Evolutionary conservation across 2,329 filamentous ascomycete species (phyloP), one percentile per base, ranked within the genome.

Genomic region (Epichloe sp.): DNA sequence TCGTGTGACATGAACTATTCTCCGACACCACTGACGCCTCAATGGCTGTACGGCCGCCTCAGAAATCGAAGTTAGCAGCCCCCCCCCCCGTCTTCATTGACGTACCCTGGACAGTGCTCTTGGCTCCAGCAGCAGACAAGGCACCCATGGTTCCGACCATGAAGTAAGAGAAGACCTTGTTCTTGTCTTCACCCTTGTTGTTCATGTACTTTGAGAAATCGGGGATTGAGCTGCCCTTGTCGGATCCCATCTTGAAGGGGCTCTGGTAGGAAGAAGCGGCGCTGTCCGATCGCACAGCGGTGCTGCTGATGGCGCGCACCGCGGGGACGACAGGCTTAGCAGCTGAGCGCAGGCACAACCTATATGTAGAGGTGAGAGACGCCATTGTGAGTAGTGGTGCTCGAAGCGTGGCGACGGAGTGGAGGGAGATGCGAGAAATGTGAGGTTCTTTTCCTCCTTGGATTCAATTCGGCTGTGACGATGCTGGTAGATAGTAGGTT

Each of bases 21-120:
- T 47, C 35, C 15, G n/a, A 45, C 19, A 19, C 46, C 26, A 31
- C 15, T 42, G 10, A 12, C n/a, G 56, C 47, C 58, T 57, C 58
- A 60, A 61, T 63, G 61, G 62, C 62, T 56, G 50, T 36, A 45
- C 26, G n/a, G 11, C n/a, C 2, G 41, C 42, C 10, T 47, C 17
- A 7, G 31, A 14, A 21, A 11, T 17, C 43, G 14, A 47, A 38
- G 38, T 15, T 38, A 17, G n/a, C 14, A 10, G 17, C 14, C 17
- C 38, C 26, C 17, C 38, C 26, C 19, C 19, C 19, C 19, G 5
- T 34, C 10, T 21, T 19, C 34, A 17, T 19, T 44, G 17, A 76
- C 86, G 68, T 81, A 98, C 93, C 91, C 79, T 96, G 88, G 61
- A 98, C 88, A 58, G 93, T 97, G 63, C 87, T 88, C 85, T 98